phyloP scores from a whole-genome alignment of 164 flowering plant genomes.

The Stephania japonica region DNA sequence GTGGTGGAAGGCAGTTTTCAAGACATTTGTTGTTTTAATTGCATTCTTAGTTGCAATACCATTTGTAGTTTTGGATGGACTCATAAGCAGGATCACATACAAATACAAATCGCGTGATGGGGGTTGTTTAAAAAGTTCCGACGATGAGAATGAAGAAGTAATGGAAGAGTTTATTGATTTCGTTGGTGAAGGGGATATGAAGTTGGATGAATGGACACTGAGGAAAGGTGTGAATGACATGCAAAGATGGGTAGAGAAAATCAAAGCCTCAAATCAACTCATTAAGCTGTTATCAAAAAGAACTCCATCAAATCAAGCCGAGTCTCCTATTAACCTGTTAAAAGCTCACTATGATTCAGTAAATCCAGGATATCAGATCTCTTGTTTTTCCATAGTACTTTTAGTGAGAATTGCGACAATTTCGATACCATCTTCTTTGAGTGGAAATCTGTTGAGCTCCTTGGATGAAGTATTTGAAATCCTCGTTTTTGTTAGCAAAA shows the following conservation, averaged over 20 bases:
- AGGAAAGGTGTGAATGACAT: not conserved
- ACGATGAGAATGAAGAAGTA: too few relatives aligned
- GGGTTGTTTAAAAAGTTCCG: too few relatives aligned
- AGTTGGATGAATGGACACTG: not conserved
- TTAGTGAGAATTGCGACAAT: not conserved
- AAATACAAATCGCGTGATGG: too few relatives aligned
- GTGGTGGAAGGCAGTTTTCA: too few relatives aligned
- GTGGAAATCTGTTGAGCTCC: not conserved
- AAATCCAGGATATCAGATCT: not conserved
- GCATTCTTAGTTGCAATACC: too few relatives aligned
- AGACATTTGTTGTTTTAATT: too few relatives aligned
- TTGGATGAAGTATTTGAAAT: not conserved
- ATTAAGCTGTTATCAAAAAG: not conserved
- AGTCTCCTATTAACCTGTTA: not conserved
- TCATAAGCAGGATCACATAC: too few relatives aligned
- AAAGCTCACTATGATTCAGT: not conserved
- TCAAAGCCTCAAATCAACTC: not conserved
- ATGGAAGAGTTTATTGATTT: not conserved
- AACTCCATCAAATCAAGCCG: not conserved
- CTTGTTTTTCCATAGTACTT: not conserved
- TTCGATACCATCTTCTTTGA: not conserved
- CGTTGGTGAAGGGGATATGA: not conserved
- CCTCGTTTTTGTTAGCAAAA: not conserved
- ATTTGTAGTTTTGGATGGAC: too few relatives aligned
- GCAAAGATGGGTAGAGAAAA: slow-evolving; percentile 1